A percentile compares a stretch with the other conserved stretches of the same genome.
Evolutionary conservation across 1,139 yeast species (phyloP).

Genomic region (Sugiyamaella neomexicana): DNA sequence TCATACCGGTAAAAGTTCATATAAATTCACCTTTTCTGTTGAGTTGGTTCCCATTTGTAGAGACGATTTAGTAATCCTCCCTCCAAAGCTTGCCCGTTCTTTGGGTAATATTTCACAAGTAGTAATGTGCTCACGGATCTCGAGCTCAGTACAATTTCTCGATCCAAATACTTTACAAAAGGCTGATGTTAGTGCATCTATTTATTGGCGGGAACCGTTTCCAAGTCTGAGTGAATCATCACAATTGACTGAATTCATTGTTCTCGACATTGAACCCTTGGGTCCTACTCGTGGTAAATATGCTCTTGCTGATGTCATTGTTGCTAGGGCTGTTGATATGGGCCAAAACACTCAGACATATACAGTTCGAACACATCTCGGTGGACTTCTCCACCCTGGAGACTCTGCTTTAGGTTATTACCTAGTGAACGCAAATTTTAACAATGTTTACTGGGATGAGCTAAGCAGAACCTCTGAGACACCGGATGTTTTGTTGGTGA

Average conservation of each 20-base stretch:
- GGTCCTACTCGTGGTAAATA: conserved; percentile 79
- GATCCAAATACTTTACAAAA: conserved; percentile 81
- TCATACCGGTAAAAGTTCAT: conserved; percentile 83
- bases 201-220: conserved; percentile 89
- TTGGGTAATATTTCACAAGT: conserved; percentile 82
- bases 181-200: conserved; percentile 73
- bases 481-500: conserved; percentile 88
- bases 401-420: conserved; percentile 92
- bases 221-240: conserved; percentile 72
- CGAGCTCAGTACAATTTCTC: conserved; percentile 79
- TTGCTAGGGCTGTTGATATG: conserved; percentile 82
- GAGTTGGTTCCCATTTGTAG: conserved; percentile 98
- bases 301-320: conserved; percentile 86
- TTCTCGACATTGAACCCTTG: conserved; percentile 90
- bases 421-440: conserved; percentile 78
- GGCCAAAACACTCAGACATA: conserved; percentile 78
- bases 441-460: conserved; percentile 79
- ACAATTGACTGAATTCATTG: conserved; percentile 83
- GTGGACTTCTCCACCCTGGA: conserved; percentile 93
- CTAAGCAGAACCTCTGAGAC: conserved; percentile 66
- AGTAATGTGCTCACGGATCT: conserved; percentile 79
- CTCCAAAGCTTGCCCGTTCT: conserved; percentile 77
- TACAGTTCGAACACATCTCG: conserved; percentile 85
- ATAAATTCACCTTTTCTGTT: conserved; percentile 88
- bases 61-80: conserved; percentile 91